Percentiles rank a stretch among this genome's conserved stretches.
These are phyloP conservation scores for Ceratobasidium sp. DNA, from an alignment of 1,284 basidiomycete species.

Conservation along the genomic window DNA sequence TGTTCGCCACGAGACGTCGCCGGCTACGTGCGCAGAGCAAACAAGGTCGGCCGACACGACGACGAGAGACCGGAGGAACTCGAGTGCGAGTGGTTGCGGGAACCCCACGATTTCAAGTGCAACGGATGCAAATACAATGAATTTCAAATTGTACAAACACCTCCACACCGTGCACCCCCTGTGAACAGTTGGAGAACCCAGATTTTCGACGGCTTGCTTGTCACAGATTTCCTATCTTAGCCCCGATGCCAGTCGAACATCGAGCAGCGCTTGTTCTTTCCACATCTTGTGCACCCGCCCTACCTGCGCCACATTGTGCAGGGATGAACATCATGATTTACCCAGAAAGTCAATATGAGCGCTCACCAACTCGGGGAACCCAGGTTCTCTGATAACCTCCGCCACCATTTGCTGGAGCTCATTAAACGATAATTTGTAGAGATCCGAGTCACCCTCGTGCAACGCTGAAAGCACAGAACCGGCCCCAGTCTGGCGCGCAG, in stretches of 20 bases:
- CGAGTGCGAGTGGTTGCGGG: conserved; percentile 19
- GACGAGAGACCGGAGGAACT: conserved; percentile 17
- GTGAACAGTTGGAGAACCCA: not conserved
- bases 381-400: conserved; percentile 30
- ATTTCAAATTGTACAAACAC: conserved; percentile 36
- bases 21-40: conserved; percentile 7
- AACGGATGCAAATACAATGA: conserved; percentile 42
- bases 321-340: conserved; percentile 17
- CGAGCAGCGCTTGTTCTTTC: conserved; percentile 23
- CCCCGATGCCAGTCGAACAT: not conserved
- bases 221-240: not conserved
- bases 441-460: conserved; percentile 20
- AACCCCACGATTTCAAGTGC: conserved; percentile 20
- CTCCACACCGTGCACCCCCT: not conserved
- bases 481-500: not conserved
- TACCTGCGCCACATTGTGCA: conserved; percentile 36
- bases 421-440: conserved; percentile 18
- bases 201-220: not conserved
- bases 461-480: conserved; percentile 13
- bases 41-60: conserved; percentile 3
- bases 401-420: conserved; percentile 26
- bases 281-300: conserved; percentile 39
- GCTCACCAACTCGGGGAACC: conserved; percentile 36
- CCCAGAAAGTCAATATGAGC: conserved; percentile 18
- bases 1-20: conserved; percentile 1